Evolutionary conservation across 2,329 filamentous ascomycete species (phyloP), one percentile per base, ranked within the genome.

Genomic region (Hypoxylon sp.): DNA sequence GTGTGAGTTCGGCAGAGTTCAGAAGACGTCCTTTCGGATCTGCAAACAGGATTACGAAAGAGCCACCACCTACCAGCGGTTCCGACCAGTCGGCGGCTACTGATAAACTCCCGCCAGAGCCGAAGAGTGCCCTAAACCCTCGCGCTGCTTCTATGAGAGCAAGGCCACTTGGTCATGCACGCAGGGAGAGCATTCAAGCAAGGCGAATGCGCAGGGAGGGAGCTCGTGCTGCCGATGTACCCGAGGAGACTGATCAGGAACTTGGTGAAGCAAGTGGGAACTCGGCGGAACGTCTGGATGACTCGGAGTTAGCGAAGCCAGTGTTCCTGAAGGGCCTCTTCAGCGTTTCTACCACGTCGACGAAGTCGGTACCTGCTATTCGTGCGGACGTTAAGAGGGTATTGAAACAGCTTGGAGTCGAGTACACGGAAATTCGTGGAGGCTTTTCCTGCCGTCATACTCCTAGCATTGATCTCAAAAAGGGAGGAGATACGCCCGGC

Each of bases 261-360:
- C 80, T 93, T 24, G 87, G 85, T 16, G 85, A 88, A 61, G 82
- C 83, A 32, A 89, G 86, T 62, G 86, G 86, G 2, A 78, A 84
- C 26, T 90, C 88, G 7, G 87, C 84, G 1, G 88, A 90, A 40
- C 81, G 86, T 22, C 78, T 90, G 8, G 85, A 88, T 65, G 89
- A 87, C 70, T 89, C 91, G 4, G 93, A 96, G 70, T 87, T 95
- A 65, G 90, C 95, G 55, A 97, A 97, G 77, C 96, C 96, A 0
- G 96, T 98, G 2, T 98, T 91, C 77, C 86, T 99, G 61, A 99
- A 98, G 79, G 96, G 96, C 3, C 84, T 99, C 16, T 98, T 99
- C 81, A 98, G 95, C 73, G 96, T 98, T 56, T 96, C 93, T 3
- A 99, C 96, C 0, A 99, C 96, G 5, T 97, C 93, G 61, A 96